Base-by-base conservation (phyloP, 164 flowering plant genomes). In the Vitis labrusca region DNA sequence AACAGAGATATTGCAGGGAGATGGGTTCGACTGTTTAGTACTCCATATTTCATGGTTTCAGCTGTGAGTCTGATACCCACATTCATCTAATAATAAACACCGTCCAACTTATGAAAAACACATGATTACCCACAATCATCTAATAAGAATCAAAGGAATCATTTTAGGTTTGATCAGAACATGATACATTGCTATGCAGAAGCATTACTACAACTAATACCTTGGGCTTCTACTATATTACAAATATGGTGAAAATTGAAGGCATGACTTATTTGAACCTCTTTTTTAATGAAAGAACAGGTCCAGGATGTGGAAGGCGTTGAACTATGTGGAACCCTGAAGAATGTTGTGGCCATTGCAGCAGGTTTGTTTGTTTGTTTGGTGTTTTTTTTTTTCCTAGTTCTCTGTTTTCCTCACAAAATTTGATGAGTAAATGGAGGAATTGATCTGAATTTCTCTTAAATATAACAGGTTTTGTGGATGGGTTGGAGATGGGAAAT, bases 401-500 rank as follows among this genome's bases (percentile, higher is more conserved):
- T 50, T 9, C 44, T 6, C 51, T 10, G 47, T 3, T 44, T 1
- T 27, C 32, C 11, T 68, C 55, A 10, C 12, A 10, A 37, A 9
- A 16, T 52, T 8, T 37, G 7, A 10, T 17, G 15, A 47, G 19
- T 12, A 9, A 8, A 17, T 56, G 50, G 29, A 58, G 47, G 29
- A 59, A 59, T 27, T 65, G 44, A 3, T 5, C 44, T 37, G 14
- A 53, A 32, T 11, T 65, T 37, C 47, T 37, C 55, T 44, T 27
- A 64, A n/a, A 30, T 50, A 62, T 29, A 14, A 53, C 89, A 93
- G 98, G 99, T 75, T 80, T 95, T 66, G 96, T 95, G 62, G 99
- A 95, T 76, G 98, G 99, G 50, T 75, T 95, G 80, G 97, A 90
- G 61, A 93, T 95, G 98, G 98, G 99, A 69, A 95, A 87, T 70